Evolutionary conservation across 1,284 basidiomycete species (phyloP).

Genomic region (Cystobasidium sp.): DNA sequence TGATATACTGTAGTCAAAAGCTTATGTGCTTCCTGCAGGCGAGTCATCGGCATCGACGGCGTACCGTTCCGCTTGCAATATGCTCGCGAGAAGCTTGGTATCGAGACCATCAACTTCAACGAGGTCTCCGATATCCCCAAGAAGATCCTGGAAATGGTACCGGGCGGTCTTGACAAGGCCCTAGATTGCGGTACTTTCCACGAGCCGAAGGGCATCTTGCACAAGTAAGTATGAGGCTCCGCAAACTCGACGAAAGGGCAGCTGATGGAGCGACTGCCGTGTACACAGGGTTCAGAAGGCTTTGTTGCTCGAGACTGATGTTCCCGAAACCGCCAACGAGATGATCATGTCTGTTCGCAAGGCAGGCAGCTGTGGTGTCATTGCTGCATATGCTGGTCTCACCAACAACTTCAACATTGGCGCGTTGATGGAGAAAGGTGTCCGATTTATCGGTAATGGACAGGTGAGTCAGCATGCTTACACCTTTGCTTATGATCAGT

Average conservation of each 20-base stretch:
- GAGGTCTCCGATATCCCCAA: constrained; percentile 53
- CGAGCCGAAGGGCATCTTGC: constrained; percentile 64
- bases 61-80: constrained; percentile 68
- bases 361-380: constrained; percentile 59
- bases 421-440: constrained; percentile 71
- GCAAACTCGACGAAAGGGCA: not conserved
- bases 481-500: not conserved
- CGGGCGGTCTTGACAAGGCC: constrained; percentile 69
- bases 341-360: constrained; percentile 69
- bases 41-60: constrained; percentile 73
- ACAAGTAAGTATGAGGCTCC: constrained; percentile 42
- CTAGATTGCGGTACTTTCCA: constrained; percentile 69
- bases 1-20: not conserved
- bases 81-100: constrained; percentile 63
- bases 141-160: constrained; percentile 65
- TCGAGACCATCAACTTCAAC: constrained; percentile 71
- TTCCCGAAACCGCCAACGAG: constrained; percentile 71
- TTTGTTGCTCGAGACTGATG: constrained; percentile 76
- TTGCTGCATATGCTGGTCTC: constrained; percentile 50
- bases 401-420: constrained; percentile 70
- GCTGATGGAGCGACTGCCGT: not conserved
- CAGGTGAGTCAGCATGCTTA: not conserved
- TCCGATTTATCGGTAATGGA: constrained; percentile 39
- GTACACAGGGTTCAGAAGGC: constrained; percentile 71
- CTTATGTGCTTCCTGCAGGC: constrained; percentile 46